Evolutionary conservation across 1,284 basidiomycete species (phyloP).

Genomic region (Cutaneotrichosporon mucoides): DNA sequence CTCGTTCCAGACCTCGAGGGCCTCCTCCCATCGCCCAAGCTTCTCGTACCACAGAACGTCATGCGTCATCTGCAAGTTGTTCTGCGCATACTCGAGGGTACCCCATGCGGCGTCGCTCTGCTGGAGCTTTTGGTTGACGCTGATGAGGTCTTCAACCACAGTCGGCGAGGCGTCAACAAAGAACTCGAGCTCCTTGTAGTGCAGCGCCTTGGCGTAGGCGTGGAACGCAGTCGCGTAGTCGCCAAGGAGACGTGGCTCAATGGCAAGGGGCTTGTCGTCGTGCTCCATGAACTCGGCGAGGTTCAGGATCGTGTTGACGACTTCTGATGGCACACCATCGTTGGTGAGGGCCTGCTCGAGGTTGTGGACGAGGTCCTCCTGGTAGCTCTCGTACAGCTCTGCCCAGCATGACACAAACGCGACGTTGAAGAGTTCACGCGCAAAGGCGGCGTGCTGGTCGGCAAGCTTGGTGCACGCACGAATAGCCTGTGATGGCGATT

Average conservation of each 20-base stretch:
- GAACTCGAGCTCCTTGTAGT: conserved; percentile 98
- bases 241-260: conserved; percentile 88
- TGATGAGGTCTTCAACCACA: conserved; percentile 91
- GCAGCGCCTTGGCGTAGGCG: conserved; percentile 95
- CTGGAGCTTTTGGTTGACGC: conserved; percentile 95
- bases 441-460: conserved; percentile 84
- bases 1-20: conserved; percentile 68
- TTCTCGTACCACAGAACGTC: conserved; percentile 85
- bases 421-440: conserved; percentile 94
- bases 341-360: conserved; percentile 85
- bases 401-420: conserved; percentile 98
- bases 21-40: conserved; percentile 94
- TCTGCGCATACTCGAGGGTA: conserved; percentile 79
- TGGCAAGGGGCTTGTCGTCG: conserved; percentile 92
- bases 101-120: conserved; percentile 97
- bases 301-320: conserved; percentile 90
- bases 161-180: conserved; percentile 68
- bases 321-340: conserved; percentile 74
- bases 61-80: conserved; percentile 50
- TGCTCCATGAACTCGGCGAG: conserved; percentile 99
- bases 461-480: conserved; percentile 93
- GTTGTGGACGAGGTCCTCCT: conserved; percentile 88
- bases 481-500: conserved; percentile 94
- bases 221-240: conserved; percentile 89
- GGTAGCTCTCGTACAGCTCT: conserved; percentile 92